Evolutionary conservation across 495 filamentous ascomycete genomes (phyloP), one percentile per base, ranked within the genome.

Genomic region (Tuber melanosporum): DNA sequence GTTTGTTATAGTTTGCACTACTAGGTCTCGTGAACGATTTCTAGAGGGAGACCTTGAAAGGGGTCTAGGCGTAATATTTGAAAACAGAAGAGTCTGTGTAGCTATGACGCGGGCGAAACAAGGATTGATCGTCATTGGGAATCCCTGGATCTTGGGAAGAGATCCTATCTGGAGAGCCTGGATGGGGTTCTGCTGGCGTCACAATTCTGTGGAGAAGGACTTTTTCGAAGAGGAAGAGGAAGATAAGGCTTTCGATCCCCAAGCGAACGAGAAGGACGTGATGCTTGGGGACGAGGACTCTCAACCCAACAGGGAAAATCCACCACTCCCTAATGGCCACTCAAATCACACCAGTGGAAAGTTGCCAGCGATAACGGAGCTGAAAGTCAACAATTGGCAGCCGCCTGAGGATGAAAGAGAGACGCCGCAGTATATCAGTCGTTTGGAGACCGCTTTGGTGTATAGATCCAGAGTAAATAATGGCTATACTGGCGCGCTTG

Each of bases 1-100:
- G 17, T 84, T 88, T 32, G 88, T 89, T 32, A 88, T 90, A 73
- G 77, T 90, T 26, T 89, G 88, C 77, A 89, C 87, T 2, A 90
- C 88, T 62, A 79, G 88, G 45, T 85, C 85, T 3, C 78, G 87
- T 39, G 77, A 77, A n/a, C 79, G 85, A 10, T 89, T 88, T 77
- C 82, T 90, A 4, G 81, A 83, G 19, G 81, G 83, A 41, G 88
- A 89, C 81, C 57, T 75, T 19, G 79, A 82, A 12, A 83, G 84
- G 47, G 87, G 87, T n/a, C 82, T 86, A 76, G 88, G 88, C 3
- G 76, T 89, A 26, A 80, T 90, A 12, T 83, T 85, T 70, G 85
- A 87, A 81, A 82, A 84, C 14, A 86, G 86, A 74, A 83, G 85
- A 77, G 84, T 87, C 73, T 89, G 89, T 79, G 87, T 89, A 6